Evolutionary conservation across 805 yeast species (phyloP).

Genomic region (Candida awuae): DNA sequence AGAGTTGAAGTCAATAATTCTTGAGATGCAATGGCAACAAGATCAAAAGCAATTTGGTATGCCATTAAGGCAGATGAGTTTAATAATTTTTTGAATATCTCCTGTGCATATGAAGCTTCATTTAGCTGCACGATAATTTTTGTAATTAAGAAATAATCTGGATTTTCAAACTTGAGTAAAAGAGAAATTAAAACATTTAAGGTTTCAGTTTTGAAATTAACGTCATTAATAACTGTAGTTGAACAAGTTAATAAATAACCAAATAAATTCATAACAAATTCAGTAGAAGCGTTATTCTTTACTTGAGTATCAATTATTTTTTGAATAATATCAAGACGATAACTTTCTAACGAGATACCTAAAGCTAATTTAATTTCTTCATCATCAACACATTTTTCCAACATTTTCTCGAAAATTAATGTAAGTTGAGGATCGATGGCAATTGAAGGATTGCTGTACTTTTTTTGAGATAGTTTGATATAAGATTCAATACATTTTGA

Average conservation of each 20-base stretch:
- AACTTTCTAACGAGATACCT: slow-evolving; percentile 86
- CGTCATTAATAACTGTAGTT: slow-evolving; percentile 49
- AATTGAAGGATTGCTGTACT: slow-evolving; percentile 27
- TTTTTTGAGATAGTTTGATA: slow-evolving; percentile 51
- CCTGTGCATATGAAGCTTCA: slow-evolving; percentile 61
- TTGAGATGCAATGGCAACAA: slow-evolving; percentile 87
- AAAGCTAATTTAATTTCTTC: slow-evolving; percentile 75
- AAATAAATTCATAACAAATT: slow-evolving; percentile 45
- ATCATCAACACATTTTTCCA: slow-evolving; percentile 62
- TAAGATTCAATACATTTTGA: slow-evolving; percentile 87
- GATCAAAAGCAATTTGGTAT: slow-evolving; percentile 90
- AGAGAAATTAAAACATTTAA: slow-evolving; percentile 55
- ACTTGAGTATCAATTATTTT: slow-evolving; percentile 37
- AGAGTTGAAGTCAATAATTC: slow-evolving; percentile 61
- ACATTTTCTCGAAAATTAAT: slow-evolving; percentile 77
- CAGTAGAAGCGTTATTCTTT: slow-evolving; percentile 36
- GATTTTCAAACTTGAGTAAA: slow-evolving; percentile 47
- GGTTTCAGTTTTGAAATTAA: slow-evolving; percentile 57
- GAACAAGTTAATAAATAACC: slow-evolving; percentile 72
- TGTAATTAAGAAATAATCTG: slow-evolving; percentile 78
- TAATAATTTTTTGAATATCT: slow-evolving; percentile 56
- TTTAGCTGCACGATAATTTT: slow-evolving; percentile 85
- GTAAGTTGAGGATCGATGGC: slow-evolving; percentile 55
- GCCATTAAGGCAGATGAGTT: slow-evolving; percentile 45
- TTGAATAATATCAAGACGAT: slow-evolving; percentile 73